Base-by-base conservation (phyloP, 1,284 basidiomycete genomes). In the Cutaneotrichosporon mucoides region DNA sequence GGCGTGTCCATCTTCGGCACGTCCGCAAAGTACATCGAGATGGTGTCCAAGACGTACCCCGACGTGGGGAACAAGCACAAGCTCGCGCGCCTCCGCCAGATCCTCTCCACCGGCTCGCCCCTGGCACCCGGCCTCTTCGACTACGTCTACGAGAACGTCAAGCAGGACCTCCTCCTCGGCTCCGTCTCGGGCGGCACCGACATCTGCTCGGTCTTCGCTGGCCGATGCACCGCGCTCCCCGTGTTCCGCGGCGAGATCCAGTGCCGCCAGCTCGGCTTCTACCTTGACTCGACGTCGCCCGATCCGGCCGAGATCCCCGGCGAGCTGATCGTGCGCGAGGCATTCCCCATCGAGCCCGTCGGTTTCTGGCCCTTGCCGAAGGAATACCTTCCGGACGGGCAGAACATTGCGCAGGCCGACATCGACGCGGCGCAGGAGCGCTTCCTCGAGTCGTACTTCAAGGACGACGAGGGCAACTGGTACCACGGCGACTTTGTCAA, bases 171-270 rank as follows among this genome's bases (percentile, higher is more conserved):
- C 4, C 78, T 90, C 45, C 79, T 92, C 41, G 88, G 84, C 15
- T 90, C 88, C 36, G 89, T 92, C 63, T 91, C 90, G 15, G 90
- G 90, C 57, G 88, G 88, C 12, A 91, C 90, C 13, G 90, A 92
- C 71, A 90, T 92, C 41, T 92, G 90, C 76, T 90, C 88, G 40
- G 82, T 92, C 34, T 92, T 93, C 77, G 89, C 88, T 24, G 89
- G 89, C 6, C 86, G 91, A 82, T 88, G 85, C 72, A 84, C 85
- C 44, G 83, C 84, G 13, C 80, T 92, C 43, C 89, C 90, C 6
- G 90, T 93, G 2, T 88, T 86, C 77, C 84, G 87, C 49, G 90
- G 90, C 41, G 90, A 93, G 77, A 86, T 93, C 48, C 91, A 92
- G 76, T 87, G 87, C 63, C 83, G 89, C 33, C 87, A 90, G 82